Base-by-base conservation (phyloP, 345 rosid species). In the Euclidium syriacum region DNA sequence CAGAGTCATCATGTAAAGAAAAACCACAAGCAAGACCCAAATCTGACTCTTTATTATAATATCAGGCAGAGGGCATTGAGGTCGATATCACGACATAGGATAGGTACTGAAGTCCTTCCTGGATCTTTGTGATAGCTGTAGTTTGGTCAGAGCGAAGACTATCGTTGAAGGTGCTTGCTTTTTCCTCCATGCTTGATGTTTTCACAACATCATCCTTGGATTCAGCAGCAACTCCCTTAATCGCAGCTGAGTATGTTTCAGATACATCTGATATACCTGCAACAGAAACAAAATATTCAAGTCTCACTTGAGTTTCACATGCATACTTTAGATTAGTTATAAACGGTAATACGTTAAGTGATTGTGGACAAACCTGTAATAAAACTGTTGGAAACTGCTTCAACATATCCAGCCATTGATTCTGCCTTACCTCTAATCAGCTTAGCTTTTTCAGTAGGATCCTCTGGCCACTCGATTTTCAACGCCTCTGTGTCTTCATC, bases 181-280 rank as follows among this genome's bases (percentile, higher is more conserved):
- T 91, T 46, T 84, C 95, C 51, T 77, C 78, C 32, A 84, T 32
- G 32, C 22, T 70, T 29, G 90, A 74, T 76, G 80, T 52, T 52
- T 78, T 72, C 2, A 73, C 73, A 65, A 62, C 67, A 40, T 58
- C 75, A 48, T 83, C 88, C 3, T 51, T 74, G 38, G 87, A 82
- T 44, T 78, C 86, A 18, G 76, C 76, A 26, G 75, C 11, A 17
- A 78, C 82, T 51, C 75, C 75, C 70, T 85, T 83, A 14, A 82
- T 70, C 52, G 95, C 96, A 23, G 82, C 86, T 60, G 67, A 38
- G 44, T 87, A 94, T 50, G 97, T 81, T 77, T 84, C 97, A 15
- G 84, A 82, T 6, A 94, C 95, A 71, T 94, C 99, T 11, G 91
- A 80, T 69, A 94, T 84, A 72, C 97, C 99, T 90, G 81, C 44